Evolutionary conservation across 78 protist genomes (phyloP).

Genomic region (Polysphondylium violaceum): DNA sequence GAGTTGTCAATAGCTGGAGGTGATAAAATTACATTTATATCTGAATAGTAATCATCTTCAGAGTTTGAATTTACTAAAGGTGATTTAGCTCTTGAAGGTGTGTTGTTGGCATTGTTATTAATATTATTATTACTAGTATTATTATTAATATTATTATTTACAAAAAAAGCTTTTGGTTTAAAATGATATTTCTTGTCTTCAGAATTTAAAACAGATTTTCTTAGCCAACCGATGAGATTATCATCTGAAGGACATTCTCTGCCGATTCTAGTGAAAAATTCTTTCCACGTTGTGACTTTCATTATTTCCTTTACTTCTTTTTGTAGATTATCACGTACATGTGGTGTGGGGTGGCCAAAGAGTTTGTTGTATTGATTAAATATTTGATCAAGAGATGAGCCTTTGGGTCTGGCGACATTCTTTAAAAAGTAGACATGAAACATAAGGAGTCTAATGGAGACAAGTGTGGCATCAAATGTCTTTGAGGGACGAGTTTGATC

Average conservation of each 20-base stretch:
- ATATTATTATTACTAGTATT: not conserved
- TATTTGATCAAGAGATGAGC: constrained; percentile 26
- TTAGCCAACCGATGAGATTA: constrained; percentile 65
- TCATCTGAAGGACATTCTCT: not conserved
- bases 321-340: constrained; percentile 53
- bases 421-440: constrained; percentile 83
- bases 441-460: constrained; percentile 61
- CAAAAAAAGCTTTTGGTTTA: too few relatives aligned
- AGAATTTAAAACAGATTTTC: constrained; percentile 54
- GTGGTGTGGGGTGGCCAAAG: constrained; percentile 63
- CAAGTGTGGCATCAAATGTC: constrained; percentile 53
- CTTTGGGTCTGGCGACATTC: constrained; percentile 53
- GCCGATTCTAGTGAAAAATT: constrained; percentile 58
- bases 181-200: constrained; percentile 46
- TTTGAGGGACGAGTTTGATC: constrained; percentile 20
- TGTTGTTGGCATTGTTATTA: not conserved
- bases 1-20: constrained; percentile 1
- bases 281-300: constrained; percentile 75
- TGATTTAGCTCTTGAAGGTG: not conserved
- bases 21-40: not conserved
- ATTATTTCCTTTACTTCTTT: constrained; percentile 72
- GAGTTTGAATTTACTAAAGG: not conserved
- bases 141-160: not conserved
- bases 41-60: not conserved
- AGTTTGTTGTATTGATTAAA: constrained; percentile 19